These are phyloP conservation scores for Entrophospora sp. DNA, from an alignment of 192 early-diverging fungal genomes.

Conservation along the genomic window DNA sequence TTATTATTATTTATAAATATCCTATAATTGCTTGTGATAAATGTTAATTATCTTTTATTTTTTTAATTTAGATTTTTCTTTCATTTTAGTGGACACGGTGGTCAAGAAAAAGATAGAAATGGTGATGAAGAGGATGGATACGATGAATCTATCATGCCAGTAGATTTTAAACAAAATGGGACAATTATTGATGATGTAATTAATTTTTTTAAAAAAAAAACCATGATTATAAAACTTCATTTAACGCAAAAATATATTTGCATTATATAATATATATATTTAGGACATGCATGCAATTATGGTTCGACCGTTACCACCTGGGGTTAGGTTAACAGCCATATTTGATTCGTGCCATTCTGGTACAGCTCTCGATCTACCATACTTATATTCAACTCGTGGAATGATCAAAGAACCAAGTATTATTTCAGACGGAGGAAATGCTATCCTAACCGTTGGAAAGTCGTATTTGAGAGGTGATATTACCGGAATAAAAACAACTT, in stretches of 20 bases:
- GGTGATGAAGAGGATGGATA: conserved; percentile 73
- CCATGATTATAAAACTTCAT: not conserved
- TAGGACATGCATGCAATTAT: conserved; percentile 61
- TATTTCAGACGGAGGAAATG: conserved; percentile 36
- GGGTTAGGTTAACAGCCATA: conserved; percentile 65
- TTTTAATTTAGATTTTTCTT: conserved; percentile 60
- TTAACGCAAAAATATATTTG: too few species aligned
- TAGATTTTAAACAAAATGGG: conserved; percentile 43
- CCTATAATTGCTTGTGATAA: too few species aligned
- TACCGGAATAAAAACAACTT: conserved; percentile 27
- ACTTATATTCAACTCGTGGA: conserved; percentile 64
- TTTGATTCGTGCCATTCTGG: conserved; percentile 86
- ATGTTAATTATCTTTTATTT: not conserved
- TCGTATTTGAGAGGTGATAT: conserved; percentile 41
- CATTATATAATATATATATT: too few species aligned
- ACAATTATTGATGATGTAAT: conserved; percentile 61
- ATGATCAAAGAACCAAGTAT: conserved; percentile 40
- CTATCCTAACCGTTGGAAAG: conserved; percentile 35
- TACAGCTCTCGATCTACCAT: conserved; percentile 73
- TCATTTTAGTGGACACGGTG: conserved; percentile 77
- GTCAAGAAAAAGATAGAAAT: conserved; percentile 41
- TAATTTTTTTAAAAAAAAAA: not conserved
- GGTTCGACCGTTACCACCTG: conserved; percentile 54
- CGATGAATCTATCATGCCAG: conserved; percentile 74
- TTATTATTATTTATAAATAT: not conserved